phyloP scores from a whole-genome alignment of 768 basidiomycete species.

The Dictyophora rubrovolvata region DNA sequence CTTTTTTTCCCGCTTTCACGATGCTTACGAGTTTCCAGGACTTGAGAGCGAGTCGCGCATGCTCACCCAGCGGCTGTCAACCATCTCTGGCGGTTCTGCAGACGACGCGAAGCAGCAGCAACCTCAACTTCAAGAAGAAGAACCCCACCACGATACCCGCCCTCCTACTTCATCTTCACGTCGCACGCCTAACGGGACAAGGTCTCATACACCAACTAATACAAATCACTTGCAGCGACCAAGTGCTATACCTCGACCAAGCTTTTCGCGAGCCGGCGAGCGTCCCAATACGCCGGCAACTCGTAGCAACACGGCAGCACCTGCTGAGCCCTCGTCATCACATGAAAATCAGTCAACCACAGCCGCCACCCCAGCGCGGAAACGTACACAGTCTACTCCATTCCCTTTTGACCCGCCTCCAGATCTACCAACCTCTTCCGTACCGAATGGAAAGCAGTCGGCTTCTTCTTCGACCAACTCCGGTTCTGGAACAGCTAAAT shows the following conservation, averaged over 20 bases:
- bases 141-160: slow-evolving; percentile 6
- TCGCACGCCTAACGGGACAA: neutral
- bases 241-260: slow-evolving; percentile 40
- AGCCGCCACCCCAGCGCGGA: slow-evolving; percentile 18
- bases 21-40: slow-evolving; percentile 32
- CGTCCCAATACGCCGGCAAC: slow-evolving; percentile 13
- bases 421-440: slow-evolving; percentile 6
- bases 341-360: neutral
- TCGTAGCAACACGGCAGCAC: slow-evolving; percentile 15
- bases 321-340: slow-evolving; percentile 7
- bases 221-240: slow-evolving; percentile 23
- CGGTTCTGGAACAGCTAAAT: slow-evolving; percentile 29
- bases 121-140: slow-evolving; percentile 29
- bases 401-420: slow-evolving; percentile 43
- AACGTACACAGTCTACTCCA: slow-evolving; percentile 21
- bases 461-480: slow-evolving; percentile 26
- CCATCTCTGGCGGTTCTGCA: slow-evolving; percentile 36
- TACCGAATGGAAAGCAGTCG: slow-evolving; percentile 18
- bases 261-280: slow-evolving; percentile 24
- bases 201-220: slow-evolving; percentile 16
- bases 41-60: slow-evolving; percentile 71
- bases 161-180: slow-evolving; percentile 5
- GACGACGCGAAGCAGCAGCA: neutral
- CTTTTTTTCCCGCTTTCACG: slow-evolving; percentile 2
- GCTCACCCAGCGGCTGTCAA: slow-evolving; percentile 68